phyloP scores from a whole-genome alignment of 768 basidiomycete species.

The Amyloporia xantha region DNA sequence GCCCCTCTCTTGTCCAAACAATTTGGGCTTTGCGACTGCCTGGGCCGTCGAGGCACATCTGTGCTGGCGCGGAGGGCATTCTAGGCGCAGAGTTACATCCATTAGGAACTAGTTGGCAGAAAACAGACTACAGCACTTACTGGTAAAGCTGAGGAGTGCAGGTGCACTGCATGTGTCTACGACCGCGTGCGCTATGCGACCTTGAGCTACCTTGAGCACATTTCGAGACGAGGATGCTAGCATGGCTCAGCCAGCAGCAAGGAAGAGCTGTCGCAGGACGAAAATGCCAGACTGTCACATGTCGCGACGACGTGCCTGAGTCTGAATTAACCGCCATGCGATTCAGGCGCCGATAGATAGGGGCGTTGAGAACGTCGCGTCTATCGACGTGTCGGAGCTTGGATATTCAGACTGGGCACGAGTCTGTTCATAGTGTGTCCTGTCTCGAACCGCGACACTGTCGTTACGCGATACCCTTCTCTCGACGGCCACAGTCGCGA shows the following conservation, averaged over 20 bases:
- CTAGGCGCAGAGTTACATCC: neutral
- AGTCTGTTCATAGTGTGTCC: neutral
- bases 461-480: slow-evolving; percentile 8
- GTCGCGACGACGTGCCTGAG: no score
- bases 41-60: slow-evolving; percentile 7
- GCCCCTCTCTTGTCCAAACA: no score
- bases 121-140: neutral
- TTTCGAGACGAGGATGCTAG: slow-evolving; percentile 22
- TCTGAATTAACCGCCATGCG: no score
- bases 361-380: no score
- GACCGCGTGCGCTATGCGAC: neutral
- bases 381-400: neutral
- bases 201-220: slow-evolving; percentile 13
- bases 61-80: slow-evolving; percentile 5
- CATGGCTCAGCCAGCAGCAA: slow-evolving; percentile 10
- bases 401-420: neutral
- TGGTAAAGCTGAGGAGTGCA: neutral
- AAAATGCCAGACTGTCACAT: neutral
- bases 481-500: slow-evolving; percentile 5
- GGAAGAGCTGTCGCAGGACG: neutral
- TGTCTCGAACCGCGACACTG: slow-evolving; percentile 7
- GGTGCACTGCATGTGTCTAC: neutral
- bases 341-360: no score
- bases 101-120: neutral
- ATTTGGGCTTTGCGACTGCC: neutral